Percentiles rank a stretch among this genome's conserved stretches.
phyloP scores from a whole-genome alignment of 2,329 filamentous ascomycete genomes.

The Phoma sp. region DNA sequence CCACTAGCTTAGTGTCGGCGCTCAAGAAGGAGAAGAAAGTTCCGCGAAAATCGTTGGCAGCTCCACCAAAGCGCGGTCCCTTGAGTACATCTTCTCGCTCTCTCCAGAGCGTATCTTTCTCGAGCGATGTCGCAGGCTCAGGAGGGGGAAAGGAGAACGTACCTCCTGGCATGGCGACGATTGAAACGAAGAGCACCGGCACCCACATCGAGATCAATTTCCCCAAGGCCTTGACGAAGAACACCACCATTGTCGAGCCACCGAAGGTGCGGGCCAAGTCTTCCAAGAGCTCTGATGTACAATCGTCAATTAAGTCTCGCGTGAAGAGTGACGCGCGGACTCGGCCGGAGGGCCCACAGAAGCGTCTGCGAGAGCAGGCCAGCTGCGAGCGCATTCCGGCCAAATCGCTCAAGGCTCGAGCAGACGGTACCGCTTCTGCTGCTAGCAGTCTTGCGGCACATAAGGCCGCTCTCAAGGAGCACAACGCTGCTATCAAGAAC shows the following conservation, averaged over 20 bases:
- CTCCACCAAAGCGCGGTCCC: conserved; percentile 57
- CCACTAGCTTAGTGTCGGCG: conserved; percentile 35
- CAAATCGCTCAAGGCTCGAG: conserved; percentile 42
- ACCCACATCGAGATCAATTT: conserved; percentile 43
- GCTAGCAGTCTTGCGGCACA: conserved; percentile 31
- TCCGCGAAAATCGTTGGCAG: conserved; percentile 51
- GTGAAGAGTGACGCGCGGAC: conserved; percentile 26
- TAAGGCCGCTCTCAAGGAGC: conserved; percentile 23
- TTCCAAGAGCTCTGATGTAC: conserved; percentile 27
- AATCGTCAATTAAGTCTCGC: conserved; percentile 21
- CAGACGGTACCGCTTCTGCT: conserved; percentile 37
- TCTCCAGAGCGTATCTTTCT: conserved; percentile 50
- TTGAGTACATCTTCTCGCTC: conserved; percentile 51
- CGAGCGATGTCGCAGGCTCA: conserved; percentile 57
- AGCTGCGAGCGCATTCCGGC: conserved; percentile 40
- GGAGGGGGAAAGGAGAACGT: conserved; percentile 69
- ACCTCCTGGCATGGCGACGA: conserved; percentile 55
- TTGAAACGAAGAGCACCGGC: conserved; percentile 32
- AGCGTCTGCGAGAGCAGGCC: conserved; percentile 42
- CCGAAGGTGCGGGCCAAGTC: conserved; percentile 24
- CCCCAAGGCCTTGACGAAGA: conserved; percentile 34
- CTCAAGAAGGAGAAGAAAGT: conserved; percentile 42
- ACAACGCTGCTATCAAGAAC: conserved; percentile 34
- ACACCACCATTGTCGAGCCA: conserved; percentile 17
- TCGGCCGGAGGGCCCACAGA: conserved; percentile 38